phyloP scores from a whole-genome alignment of 805 yeast genomes.

The Yamadazyma akitaensis region DNA sequence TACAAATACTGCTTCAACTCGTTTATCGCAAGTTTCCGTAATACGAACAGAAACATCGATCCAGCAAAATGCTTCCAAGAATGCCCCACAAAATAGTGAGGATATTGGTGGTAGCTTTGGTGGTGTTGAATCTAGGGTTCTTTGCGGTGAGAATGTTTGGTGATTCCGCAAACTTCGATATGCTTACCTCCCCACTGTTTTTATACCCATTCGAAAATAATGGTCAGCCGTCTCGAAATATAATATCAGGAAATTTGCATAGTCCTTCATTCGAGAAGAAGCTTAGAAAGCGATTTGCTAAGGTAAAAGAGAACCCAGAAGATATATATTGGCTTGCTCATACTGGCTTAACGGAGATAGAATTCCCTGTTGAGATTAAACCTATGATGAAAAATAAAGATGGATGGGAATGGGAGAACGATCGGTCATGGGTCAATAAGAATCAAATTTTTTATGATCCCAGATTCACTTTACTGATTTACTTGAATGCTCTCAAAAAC shows the following conservation, averaged over 20 bases:
- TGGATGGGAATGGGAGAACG: constrained; percentile 8
- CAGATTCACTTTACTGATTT: constrained; percentile 49
- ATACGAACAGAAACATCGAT: too few species aligned
- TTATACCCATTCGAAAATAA: constrained; percentile 1
- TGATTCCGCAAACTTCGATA: not conserved
- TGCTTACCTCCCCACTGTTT: not conserved
- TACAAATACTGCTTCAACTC: too few species aligned
- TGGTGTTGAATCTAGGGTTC: not conserved
- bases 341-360: constrained; percentile 19
- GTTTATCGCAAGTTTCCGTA: too few species aligned
- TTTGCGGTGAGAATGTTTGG: not conserved
- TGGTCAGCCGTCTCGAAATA: constrained; percentile 5
- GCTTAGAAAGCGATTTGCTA: constrained; percentile 9
- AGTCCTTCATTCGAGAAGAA: constrained; percentile 1
- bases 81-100: not conserved
- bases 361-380: constrained; percentile 10
- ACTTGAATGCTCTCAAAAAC: constrained; percentile 38
- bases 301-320: constrained; percentile 14
- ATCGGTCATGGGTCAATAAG: constrained; percentile 19
- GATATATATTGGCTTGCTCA: constrained; percentile 23
- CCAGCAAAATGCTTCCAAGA: not conserved
- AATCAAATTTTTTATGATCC: constrained; percentile 46
- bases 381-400: constrained; percentile 14
- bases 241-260: constrained; percentile 1
- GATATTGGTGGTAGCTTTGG: not conserved